Evolutionary conservation across 2,329 filamentous ascomycete genomes (phyloP).

Genomic region (Beauveria bassiana): DNA sequence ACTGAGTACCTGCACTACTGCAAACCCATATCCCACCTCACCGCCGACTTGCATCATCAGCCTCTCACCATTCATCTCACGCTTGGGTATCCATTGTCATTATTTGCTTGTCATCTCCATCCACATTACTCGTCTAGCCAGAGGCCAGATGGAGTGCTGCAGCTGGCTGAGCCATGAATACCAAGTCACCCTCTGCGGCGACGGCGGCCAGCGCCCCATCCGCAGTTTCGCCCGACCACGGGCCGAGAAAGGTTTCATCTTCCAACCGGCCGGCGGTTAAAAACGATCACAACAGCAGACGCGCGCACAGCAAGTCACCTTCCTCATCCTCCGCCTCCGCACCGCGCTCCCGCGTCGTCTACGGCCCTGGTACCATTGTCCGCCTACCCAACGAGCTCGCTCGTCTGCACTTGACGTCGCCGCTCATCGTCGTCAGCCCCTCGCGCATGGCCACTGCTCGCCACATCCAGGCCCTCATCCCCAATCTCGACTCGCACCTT

Average conservation of each 20-base stretch:
- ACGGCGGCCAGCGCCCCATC: neutral
- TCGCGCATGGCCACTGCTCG: conserved; percentile 28
- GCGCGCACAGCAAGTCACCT: neutral
- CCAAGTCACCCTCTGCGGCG: neutral
- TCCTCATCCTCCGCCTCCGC: conserved; percentile 6
- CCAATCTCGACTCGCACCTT: conserved; percentile 25
- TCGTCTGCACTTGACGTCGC: conserved; percentile 23
- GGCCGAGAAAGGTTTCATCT: neutral
- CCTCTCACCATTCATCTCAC: neutral
- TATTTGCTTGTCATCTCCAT: neutral
- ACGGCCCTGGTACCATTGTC: conserved; percentile 25
- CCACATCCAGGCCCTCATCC: conserved; percentile 26
- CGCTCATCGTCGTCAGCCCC: conserved; percentile 31
- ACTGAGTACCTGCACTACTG: neutral
- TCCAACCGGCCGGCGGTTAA: conserved; percentile 4
- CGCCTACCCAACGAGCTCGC: conserved; percentile 27
- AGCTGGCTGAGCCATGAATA: conserved; percentile 3
- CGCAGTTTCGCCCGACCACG: neutral
- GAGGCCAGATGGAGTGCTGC: conserved; percentile 6
- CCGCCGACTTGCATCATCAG: neutral
- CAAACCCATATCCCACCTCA: neutral
- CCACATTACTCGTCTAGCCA: neutral
- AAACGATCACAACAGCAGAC: neutral
- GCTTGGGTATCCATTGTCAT: neutral
- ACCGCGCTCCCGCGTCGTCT: conserved; percentile 25